Evolutionary conservation across 1,284 basidiomycete species (phyloP).

Genomic region (Phenoliferia sp.): DNA sequence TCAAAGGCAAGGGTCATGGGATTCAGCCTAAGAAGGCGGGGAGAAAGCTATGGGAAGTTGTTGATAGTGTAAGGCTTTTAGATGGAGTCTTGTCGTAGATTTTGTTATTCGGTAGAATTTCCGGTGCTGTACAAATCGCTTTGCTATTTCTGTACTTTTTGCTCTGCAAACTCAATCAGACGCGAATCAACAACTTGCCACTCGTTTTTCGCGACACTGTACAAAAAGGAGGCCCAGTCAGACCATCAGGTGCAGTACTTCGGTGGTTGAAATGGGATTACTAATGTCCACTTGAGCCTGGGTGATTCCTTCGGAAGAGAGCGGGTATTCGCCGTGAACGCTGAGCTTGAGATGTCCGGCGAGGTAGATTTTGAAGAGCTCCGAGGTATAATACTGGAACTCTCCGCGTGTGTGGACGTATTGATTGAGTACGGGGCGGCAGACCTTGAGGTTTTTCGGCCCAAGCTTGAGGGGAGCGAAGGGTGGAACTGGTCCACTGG

Average conservation of each 20-base stretch:
- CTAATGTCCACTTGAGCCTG: conserved; percentile 74
- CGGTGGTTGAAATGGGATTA: conserved; percentile 1
- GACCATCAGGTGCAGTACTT: background rate
- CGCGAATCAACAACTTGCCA: conserved; percentile 68
- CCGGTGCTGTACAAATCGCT: no score
- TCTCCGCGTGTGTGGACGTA: conserved; percentile 67
- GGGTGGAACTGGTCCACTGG: conserved; percentile 63
- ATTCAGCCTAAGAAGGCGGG: conserved; percentile 9
- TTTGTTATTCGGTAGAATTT: background rate
- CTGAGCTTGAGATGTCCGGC: conserved; percentile 63
- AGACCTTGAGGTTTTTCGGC: conserved; percentile 70
- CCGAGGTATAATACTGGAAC: conserved; percentile 58
- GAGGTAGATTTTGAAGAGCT: conserved; percentile 62
- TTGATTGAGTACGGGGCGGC: conserved; percentile 44
- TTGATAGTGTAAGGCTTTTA: conserved; percentile 25
- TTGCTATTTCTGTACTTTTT: no score
- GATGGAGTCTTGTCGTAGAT: conserved; percentile 23
- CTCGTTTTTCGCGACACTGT: conserved; percentile 62
- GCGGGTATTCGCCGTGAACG: conserved; percentile 64
- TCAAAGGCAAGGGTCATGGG: background rate
- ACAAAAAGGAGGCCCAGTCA: no score
- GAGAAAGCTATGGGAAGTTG: conserved; percentile 30
- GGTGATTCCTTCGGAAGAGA: conserved; percentile 71
- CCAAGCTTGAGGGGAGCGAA: conserved; percentile 69
- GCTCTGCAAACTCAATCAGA: no score